Percentiles rank a stretch among this genome's conserved stretches.
Evolutionary conservation across 768 basidiomycete genomes (phyloP).

Genomic region (Erythrobasidium yunnanense): DNA sequence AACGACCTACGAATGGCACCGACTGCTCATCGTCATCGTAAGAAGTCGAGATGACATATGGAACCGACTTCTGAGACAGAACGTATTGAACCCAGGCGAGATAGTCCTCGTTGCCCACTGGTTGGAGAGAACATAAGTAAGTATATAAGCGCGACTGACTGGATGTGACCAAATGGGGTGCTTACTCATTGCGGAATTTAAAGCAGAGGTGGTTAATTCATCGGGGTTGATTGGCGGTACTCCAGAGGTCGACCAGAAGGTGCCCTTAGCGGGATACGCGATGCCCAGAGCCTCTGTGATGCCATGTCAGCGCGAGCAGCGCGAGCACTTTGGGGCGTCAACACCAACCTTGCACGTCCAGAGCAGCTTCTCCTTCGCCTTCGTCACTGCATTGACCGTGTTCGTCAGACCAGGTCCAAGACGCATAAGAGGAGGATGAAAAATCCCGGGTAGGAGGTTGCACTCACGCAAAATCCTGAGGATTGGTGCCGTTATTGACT

Average conservation of each 20-base stretch:
- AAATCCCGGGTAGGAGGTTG: neutral
- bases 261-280: slow-evolving; percentile 7
- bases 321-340: neutral
- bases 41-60: slow-evolving; percentile 34
- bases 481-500: slow-evolving; percentile 1
- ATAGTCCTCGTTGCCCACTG: slow-evolving; percentile 3
- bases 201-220: neutral
- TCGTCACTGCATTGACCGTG: neutral
- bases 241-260: slow-evolving; percentile 3
- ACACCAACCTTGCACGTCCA: slow-evolving; percentile 1
- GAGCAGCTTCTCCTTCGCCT: slow-evolving; percentile 1
- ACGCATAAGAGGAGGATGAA: no score
- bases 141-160: neutral
- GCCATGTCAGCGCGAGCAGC: neutral
- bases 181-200: neutral
- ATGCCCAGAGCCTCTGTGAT: slow-evolving; percentile 2
- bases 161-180: neutral
- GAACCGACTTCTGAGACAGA: neutral
- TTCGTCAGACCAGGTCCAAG: neutral
- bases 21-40: slow-evolving; percentile 35
- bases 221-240: slow-evolving; percentile 4
- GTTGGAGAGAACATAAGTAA: neutral
- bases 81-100: slow-evolving; percentile 4
- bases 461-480: slow-evolving; percentile 6
- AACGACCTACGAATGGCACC: neutral